Evolutionary conservation across 345 rosid genomes (phyloP).

Genomic region (Linum lewisii): DNA sequence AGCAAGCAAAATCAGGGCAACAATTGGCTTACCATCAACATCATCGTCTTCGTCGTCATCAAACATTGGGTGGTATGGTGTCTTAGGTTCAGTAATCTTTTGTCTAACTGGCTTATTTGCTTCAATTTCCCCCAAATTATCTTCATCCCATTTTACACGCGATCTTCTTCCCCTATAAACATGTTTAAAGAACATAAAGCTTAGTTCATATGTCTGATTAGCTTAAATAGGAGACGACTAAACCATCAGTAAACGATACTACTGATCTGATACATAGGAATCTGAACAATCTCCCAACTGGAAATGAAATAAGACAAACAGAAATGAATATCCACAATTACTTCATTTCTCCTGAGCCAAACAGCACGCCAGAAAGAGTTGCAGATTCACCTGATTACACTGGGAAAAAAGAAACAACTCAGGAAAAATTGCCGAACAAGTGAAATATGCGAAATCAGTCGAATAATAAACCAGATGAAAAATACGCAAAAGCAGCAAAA

Average conservation of each 20-base stretch:
- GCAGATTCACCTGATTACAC: neutral
- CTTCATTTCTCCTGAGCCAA: neutral
- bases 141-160: slow-evolving; percentile 87
- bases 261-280: neutral
- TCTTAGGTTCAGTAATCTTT: slow-evolving; percentile 98
- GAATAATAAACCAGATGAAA: no score
- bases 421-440: neutral
- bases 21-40: slow-evolving; percentile 49
- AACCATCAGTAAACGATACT: neutral
- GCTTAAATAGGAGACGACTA: neutral
- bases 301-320: neutral
- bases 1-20: no score
- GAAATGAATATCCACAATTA: neutral
- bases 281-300: no score
- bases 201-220: neutral
- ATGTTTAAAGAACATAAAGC: neutral
- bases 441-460: neutral
- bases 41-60: slow-evolving; percentile 33
- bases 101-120: slow-evolving; percentile 91
- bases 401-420: neutral
- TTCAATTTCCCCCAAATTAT: slow-evolving; percentile 80
- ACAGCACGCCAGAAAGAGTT: neutral
- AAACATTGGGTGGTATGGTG: slow-evolving; percentile 92
- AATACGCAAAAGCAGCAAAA: no score
- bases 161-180: slow-evolving; percentile 31